Evolutionary conservation across 352 stramenopile genomes (phyloP).

Genomic region (Bremia lactucae): DNA sequence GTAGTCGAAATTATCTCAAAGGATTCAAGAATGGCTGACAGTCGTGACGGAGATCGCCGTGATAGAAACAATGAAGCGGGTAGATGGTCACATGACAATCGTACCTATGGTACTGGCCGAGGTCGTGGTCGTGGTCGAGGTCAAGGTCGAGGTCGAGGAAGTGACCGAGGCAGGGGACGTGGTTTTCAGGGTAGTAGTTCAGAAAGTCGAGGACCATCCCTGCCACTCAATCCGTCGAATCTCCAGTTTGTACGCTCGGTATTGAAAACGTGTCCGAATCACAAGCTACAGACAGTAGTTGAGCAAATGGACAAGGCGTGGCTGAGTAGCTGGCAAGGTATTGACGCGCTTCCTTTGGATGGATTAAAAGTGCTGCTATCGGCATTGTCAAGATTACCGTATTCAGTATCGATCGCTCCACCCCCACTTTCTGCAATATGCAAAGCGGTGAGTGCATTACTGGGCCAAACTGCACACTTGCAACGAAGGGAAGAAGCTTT

Average conservation of each 20-base stretch:
- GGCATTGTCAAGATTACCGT: constrained; percentile 36
- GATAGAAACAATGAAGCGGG: no score
- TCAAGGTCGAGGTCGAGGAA: background rate
- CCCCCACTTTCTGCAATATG: constrained; percentile 27
- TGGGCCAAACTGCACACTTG: constrained; percentile 7
- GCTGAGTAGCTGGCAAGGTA: constrained; percentile 36
- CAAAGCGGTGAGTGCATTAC: constrained; percentile 18
- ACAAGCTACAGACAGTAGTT: constrained; percentile 29
- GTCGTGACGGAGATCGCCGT: constrained; percentile 4
- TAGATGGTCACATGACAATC: background rate
- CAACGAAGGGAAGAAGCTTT: constrained; percentile 7
- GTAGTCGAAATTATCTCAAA: constrained; percentile 1
- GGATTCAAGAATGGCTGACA: constrained; percentile 6
- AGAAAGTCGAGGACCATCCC: background rate
- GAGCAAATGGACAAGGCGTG: constrained; percentile 26
- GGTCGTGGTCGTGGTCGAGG: background rate
- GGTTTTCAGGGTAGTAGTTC: background rate
- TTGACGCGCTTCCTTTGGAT: constrained; percentile 22
- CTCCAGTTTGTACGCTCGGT: constrained; percentile 35
- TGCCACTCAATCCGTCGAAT: constrained; percentile 19
- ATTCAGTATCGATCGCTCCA: constrained; percentile 21
- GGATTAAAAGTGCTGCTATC: constrained; percentile 32
- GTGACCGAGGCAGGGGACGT: background rate
- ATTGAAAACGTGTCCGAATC: constrained; percentile 30
- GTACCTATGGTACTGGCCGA: constrained; percentile 2